Base-by-base conservation (phyloP, 768 basidiomycete species). In the Termitomyces sp. region DNA sequence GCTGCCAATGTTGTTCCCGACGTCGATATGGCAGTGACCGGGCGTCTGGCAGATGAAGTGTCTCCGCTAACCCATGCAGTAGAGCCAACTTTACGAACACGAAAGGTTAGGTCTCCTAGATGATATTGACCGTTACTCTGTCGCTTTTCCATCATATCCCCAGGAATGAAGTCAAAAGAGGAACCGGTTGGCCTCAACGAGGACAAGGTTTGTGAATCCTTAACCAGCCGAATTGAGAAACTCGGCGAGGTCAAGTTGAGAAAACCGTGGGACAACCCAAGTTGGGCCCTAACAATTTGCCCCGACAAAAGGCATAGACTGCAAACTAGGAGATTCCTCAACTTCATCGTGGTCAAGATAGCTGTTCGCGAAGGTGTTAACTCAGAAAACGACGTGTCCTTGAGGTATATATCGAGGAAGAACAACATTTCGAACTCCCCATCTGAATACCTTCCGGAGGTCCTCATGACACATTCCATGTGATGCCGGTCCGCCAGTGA, bases 121-220 rank as follows among this genome's bases (percentile, higher is more conserved):
- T 84, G 83, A 61, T 82, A 81, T 59, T 80, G 78, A 6, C 75
- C 70, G 59, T 84, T 79, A 50, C 69, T 71, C 54, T 78, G 74
- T 8, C 81, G 78, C 44, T 70, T 63, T 22, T 76, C 64, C 81
- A 84, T 82, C 63, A 76, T 70, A 65, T 83, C 82, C 0, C 75
- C 65, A 6, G 83, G 81, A 20, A 82, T 76, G 59, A 83, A 84
- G 63, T 84, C 74, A 64, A 83, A 82, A 3, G 66, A 69, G 3
- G 74, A 70, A 8, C 65, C 66, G n/a, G 59, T 61, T 12, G 81
- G 73, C 46, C 69, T 74, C 54, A 83, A 66, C n/a, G 81, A 83
- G 65, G 80, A 82, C 6, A 81, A 67, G 0, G 80, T 82, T 66
- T 84, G 83, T 1, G 81, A 83, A 62, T 83, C 82, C 62, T 80